Base-by-base conservation (phyloP, 805 yeast species). In the Candida alai region DNA sequence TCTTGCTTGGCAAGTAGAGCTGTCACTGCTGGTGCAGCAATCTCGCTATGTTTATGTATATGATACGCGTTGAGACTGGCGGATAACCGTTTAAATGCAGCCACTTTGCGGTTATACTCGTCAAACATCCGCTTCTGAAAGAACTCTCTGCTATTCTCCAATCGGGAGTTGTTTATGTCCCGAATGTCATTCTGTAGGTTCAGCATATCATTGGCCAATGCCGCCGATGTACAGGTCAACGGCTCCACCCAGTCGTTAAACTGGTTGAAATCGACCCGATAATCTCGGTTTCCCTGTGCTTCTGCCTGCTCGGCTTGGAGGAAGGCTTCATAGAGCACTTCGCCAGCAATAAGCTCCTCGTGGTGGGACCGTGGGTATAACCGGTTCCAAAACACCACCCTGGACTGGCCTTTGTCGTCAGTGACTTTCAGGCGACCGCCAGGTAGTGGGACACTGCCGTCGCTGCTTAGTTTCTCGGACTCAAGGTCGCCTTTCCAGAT, bases 271-370 rank as follows among this genome's bases (percentile, higher is more conserved):
- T 37, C 19, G 2, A 29, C 14, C 3, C 7, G 19, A n/a, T 28
- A 17, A 21, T 19, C 10, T 23, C 28, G n/a, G 6, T n/a, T 18
- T 15, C 35, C 28, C 8, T 25, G 11, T 6, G 5, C 13, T 19
- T 12, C 29, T 4, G 27, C 13, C 7, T 23, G 17, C 14, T 37
- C 36, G 8, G 30, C 14, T 4, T 48, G 49, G 27, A 62, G 19
- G 2, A 51, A 30, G 29, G 34, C 44, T 41, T 66, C 71, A 68
- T 68, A 65, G 4, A 42, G 23, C 0, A 62, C 68, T 42, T 66
- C 71, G 10, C 43, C 43, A 9, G 32, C 36, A 6, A 54, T 59
- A 28, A 52, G 40, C 14, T 46, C 30, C 26, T 52, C 50, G 40
- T 65, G 52, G 38, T 60, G 46, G 9, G 28, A 9, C 16, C 49